phyloP scores from a whole-genome alignment of 352 stramenopile species.

The Aphanomyces astaci region DNA sequence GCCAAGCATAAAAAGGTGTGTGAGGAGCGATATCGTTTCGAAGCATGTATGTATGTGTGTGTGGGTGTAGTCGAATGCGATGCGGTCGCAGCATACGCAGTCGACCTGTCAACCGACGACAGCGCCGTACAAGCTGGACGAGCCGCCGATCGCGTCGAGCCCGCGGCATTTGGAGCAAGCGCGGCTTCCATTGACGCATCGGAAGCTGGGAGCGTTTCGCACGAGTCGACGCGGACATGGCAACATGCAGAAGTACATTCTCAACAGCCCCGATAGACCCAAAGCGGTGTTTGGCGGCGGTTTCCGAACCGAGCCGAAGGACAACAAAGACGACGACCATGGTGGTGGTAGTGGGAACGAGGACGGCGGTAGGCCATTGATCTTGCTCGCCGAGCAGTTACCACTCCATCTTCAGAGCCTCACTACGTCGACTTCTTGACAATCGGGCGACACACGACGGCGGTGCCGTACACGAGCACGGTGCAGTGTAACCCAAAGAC shows the following conservation, averaged over 20 bases:
- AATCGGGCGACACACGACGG: slow-evolving; percentile 46
- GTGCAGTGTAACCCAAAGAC: slow-evolving; percentile 78
- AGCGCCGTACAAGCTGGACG: slow-evolving; percentile 10
- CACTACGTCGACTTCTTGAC: slow-evolving; percentile 1
- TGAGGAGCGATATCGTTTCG: background rate
- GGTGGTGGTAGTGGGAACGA: no score
- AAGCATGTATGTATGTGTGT: no score
- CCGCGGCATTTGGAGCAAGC: background rate
- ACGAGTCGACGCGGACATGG: background rate
- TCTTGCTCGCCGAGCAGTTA: background rate
- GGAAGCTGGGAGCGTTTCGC: background rate
- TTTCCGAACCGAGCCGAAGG: slow-evolving; percentile 1
- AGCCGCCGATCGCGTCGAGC: background rate
- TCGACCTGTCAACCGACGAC: no score
- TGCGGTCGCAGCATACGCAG: no score
- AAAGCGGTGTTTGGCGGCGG: slow-evolving; percentile 20
- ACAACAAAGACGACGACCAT: background rate
- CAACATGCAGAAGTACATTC: slow-evolving; percentile 13
- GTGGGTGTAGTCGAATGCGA: no score
- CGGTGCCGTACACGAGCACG: slow-evolving; percentile 70
- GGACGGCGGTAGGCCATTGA: background rate
- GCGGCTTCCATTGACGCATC: background rate
- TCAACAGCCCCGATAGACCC: background rate
- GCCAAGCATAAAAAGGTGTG: slow-evolving; percentile 17
- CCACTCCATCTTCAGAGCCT: background rate